Conservation (phyloP, 352 stramenopile genomes). For the Globisporangium echinulatum region DNA sequence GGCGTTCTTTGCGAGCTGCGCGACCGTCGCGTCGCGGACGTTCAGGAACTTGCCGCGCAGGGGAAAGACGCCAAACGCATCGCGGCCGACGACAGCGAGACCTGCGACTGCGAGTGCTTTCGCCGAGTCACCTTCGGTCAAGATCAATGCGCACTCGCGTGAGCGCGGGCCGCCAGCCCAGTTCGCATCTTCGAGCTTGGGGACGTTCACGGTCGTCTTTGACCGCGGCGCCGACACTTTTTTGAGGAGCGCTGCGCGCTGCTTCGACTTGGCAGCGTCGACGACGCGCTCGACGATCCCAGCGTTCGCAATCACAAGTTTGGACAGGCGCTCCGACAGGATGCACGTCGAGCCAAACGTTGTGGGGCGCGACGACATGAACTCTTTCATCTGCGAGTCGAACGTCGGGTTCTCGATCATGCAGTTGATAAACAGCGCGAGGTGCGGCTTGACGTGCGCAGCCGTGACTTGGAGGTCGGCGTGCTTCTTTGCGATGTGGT, state of each 20-base stretch:
- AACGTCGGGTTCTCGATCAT: conserved; percentile 99
- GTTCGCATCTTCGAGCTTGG: conserved; percentile 99
- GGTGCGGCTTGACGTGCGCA: conserved; percentile 96
- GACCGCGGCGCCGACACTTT: conserved; percentile 63
- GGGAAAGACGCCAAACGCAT: conserved; percentile 98
- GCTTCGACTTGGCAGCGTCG: conserved; percentile 90
- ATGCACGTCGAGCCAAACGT: conserved; percentile 88
- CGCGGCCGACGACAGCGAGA: conserved; percentile 95
- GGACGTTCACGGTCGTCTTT: conserved; percentile 88
- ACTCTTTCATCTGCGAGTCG: conserved; percentile 99
- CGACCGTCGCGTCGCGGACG: conserved; percentile 79
- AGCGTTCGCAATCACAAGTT: conserved; percentile 92
- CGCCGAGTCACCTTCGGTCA: conserved; percentile 99
- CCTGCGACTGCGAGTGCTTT: conserved; percentile 99
- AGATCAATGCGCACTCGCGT: conserved; percentile 94
- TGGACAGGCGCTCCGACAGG: conserved; percentile 93
- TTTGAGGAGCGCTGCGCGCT: conserved; percentile 90
- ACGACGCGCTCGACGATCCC: conserved; percentile 94
- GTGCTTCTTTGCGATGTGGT: conserved; percentile 96
- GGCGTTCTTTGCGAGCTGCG: conserved; percentile 90
- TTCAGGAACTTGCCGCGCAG: conserved; percentile 95
- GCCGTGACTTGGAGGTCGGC: conserved; percentile 90
- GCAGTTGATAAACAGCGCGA: conserved; percentile 98
- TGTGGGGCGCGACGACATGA: conserved; percentile 89
- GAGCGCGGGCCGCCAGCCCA: conserved; percentile 88